phyloP scores from a whole-genome alignment of 768 basidiomycete genomes.

The Amanita rubescens region DNA sequence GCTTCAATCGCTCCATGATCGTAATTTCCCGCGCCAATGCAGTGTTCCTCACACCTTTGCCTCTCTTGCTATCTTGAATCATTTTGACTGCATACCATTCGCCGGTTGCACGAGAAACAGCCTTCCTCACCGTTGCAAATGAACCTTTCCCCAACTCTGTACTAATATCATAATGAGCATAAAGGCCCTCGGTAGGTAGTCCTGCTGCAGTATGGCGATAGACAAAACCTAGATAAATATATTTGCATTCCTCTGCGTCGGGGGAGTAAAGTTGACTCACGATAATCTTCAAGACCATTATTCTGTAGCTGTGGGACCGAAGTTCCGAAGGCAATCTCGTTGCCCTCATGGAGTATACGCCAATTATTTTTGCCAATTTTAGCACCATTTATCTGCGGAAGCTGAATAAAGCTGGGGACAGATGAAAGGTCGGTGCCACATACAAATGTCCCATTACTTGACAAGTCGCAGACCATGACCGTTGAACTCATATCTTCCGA shows the following conservation, averaged over 20 bases:
- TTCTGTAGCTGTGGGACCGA: constrained; percentile 36
- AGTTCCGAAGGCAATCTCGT: constrained; percentile 83
- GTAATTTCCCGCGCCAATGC: constrained; percentile 65
- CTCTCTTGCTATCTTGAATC: constrained; percentile 49
- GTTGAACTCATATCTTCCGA: constrained; percentile 29
- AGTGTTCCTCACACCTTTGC: constrained; percentile 21
- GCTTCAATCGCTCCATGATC: constrained; percentile 69
- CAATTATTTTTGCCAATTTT: constrained; percentile 52
- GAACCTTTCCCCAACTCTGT: constrained; percentile 82
- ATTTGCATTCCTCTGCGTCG: background rate
- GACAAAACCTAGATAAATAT: constrained; percentile 47
- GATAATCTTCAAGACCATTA: constrained; percentile 59
- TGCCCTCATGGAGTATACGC: constrained; percentile 64
- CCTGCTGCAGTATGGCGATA: constrained; percentile 57
- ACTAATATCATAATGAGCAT: constrained; percentile 58
- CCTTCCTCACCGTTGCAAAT: constrained; percentile 87
- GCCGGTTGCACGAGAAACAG: constrained; percentile 63
- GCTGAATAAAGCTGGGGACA: background rate
- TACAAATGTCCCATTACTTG: constrained; percentile 72
- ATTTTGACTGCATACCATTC: constrained; percentile 84
- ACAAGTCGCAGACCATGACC: constrained; percentile 47
- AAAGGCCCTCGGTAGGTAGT: constrained; percentile 43
- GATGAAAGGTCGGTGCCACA: constrained; percentile 17
- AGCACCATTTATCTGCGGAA: constrained; percentile 53
- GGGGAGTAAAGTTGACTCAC: constrained; percentile 42